Evolutionary conservation across 139 green algal genomes (phyloP), one percentile per base, ranked within the genome.

Genomic region (Mesotaenium endlicherianum): DNA sequence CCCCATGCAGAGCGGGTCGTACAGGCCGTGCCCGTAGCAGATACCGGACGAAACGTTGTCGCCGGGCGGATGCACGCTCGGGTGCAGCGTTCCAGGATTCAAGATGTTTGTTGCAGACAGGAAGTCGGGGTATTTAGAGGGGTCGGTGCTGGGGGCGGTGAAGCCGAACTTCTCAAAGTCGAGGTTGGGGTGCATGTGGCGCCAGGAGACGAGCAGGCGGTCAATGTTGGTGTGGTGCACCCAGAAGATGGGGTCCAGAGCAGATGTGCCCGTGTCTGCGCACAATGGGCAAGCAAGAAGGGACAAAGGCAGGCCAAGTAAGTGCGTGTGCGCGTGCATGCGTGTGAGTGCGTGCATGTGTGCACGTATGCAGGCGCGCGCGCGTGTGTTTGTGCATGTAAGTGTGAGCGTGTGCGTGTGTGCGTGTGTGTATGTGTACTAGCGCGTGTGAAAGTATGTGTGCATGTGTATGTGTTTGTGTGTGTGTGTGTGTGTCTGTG

Each of bases 191-290:
- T 72, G 11, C 36, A 72, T 36, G 43, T 11, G 17, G 8, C 60
- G 6, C 60, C 60, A 72, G 60, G 36, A 47, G 60, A 5, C 11
- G 41, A 72, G 43, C 17, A 81, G 26, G 30, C 68, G 44, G 68
- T 71, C 80, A 20, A 71, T 16, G 49, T 86, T 84, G 47, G 42
- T 70, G 43, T 82, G 82, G 60, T 88, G 82, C 77, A 90, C 34
- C 80, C 81, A 90, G 67, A 90, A 88, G 36, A 88, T 58, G 26
- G 86, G 86, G 72, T 88, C 72, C 59, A 86, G 86, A 11, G 60
- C 6, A 36, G 60, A 72, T 11, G 36, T 38, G 8, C 8, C 60
- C 5, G 8, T 38, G 43, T 72, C 60, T 72, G 11, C 11, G 43
- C 60, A 72, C 53, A 26, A 34, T 26, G 26, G 26, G 26, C 53